Base-by-base conservation (phyloP, 192 early-diverging fungal genomes). In the Pilobolus umbonatus region DNA sequence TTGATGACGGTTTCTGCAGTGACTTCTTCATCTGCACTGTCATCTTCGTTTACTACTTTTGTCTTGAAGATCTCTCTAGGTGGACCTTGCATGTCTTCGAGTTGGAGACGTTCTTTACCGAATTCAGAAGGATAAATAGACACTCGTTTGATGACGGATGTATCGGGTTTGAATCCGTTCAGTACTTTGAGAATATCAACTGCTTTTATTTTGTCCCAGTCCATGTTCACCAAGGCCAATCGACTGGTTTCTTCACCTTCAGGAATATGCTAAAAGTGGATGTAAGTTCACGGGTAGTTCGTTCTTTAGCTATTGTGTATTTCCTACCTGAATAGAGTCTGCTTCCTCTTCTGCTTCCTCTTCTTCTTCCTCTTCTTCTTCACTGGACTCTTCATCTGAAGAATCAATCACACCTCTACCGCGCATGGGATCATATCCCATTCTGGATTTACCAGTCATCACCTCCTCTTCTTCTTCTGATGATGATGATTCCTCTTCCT, bases 171-270 rank as follows among this genome's bases (percentile, higher is more conserved):
- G 69, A 97, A 93, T 25, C 80, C 87, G 38, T 76, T 79, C 63
- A 96, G 90, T 2, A 92, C 86, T 36, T 92, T 89, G 61, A 83
- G 87, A 57, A 98, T 73, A 67, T 98, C 95, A 0, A 67, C 62
- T 0, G 95, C 84, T 56, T 90, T 92, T 52, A 98, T 76, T 52
- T 98, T 83, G 62, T 92, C 88, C 96, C 96, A 97, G 67, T 98
- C 94, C 82, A 98, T 67, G 62, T 96, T 94, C 24, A 97, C 89
- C 11, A 82, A 79, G 15, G 94, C 96, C 54, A 97, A 82, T 22
- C 94, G 76, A 22, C 67, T 62, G 1, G 94, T 86, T 50, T 82
- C 79, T 3, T 81, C 85, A 15, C 80, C 83, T 60, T 65, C 49
- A 21, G 75, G 73, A 30, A 85, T 67, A 56, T 78, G 51, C 76